Percentiles rank a stretch among this genome's conserved stretches.
Evolutionary conservation across 2,329 filamentous ascomycete genomes (phyloP).

Genomic region (Atkinsonella texensis): DNA sequence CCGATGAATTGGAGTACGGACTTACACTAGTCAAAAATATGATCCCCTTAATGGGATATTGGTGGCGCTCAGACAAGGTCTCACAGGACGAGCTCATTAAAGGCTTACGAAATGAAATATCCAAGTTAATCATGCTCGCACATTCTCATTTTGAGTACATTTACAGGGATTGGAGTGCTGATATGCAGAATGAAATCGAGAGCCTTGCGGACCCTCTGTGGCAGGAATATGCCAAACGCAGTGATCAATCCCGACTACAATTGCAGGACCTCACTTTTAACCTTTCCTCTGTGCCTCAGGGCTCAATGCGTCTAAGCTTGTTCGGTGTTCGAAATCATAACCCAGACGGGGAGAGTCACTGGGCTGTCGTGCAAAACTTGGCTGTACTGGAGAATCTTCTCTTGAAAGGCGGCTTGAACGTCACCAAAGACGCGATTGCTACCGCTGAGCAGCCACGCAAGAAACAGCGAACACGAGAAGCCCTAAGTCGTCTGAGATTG

Average conservation of each 20-base stretch:
- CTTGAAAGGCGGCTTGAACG: constrained; percentile 15
- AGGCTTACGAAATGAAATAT: constrained; percentile 62
- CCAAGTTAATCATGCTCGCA: constrained; percentile 57
- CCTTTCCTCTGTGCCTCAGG: constrained; percentile 27
- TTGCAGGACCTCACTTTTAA: constrained; percentile 62
- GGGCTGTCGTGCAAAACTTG: constrained; percentile 47
- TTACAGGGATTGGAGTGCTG: constrained; percentile 28
- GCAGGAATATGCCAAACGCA: constrained; percentile 62
- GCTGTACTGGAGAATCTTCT: constrained; percentile 43
- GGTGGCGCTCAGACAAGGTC: constrained; percentile 64
- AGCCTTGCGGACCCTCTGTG: constrained; percentile 61
- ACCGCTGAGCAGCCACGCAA: constrained; percentile 39
- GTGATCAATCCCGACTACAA: constrained; percentile 60
- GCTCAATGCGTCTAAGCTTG: constrained; percentile 33
- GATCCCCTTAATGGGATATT: constrained; percentile 57
- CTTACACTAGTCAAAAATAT: constrained; percentile 47
- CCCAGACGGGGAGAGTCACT: constrained; percentile 43
- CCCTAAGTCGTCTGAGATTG: constrained; percentile 33
- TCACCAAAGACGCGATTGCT: constrained; percentile 14
- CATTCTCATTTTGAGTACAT: constrained; percentile 51
- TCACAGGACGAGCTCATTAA: constrained; percentile 49
- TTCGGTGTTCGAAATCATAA: constrained; percentile 44
- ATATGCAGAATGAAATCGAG: constrained; percentile 39
- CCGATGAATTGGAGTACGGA: constrained; percentile 55
- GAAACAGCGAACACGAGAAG: constrained; percentile 31